Evolutionary conservation across 2,329 filamentous ascomycete genomes (phyloP).

Genomic region (Plectosphaerella plurivora): DNA sequence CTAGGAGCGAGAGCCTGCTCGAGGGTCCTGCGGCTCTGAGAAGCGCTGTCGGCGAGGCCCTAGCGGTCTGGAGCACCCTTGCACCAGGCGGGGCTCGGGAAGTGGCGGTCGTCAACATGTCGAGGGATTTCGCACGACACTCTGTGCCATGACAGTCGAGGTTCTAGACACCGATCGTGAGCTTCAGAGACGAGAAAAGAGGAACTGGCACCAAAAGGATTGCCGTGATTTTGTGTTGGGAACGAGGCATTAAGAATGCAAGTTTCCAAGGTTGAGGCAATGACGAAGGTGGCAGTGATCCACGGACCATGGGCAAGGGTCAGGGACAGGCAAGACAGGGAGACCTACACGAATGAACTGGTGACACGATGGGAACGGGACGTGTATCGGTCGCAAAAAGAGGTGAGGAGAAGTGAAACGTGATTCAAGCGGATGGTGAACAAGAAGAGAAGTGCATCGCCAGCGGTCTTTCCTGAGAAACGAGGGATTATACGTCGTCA

Average conservation of each 20-base stretch:
- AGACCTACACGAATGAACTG: not conserved
- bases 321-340: not conserved
- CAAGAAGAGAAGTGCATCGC: not conserved
- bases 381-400: not conserved
- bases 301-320: not conserved
- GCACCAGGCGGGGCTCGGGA: constrained; percentile 22
- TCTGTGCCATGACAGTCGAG: not conserved
- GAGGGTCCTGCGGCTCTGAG: constrained; percentile 4
- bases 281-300: constrained; percentile 4
- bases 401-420: not conserved
- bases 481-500: not conserved
- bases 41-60: not conserved
- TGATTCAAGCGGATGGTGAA: not conserved
- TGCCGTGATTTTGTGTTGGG: not conserved
- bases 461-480: not conserved
- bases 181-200: not conserved
- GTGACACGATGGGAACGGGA: not conserved
- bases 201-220: not conserved
- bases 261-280: not conserved
- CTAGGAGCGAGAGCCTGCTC: constrained; percentile 8
- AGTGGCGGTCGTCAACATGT: constrained; percentile 2
- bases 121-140: not conserved
- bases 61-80: constrained; percentile 16
- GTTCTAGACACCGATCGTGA: not conserved
- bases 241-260: not conserved